Evolutionary conservation across 2,329 filamentous ascomycete genomes (phyloP), one percentile per base, ranked within the genome.

Genomic region (Xylariaceae sp.): DNA sequence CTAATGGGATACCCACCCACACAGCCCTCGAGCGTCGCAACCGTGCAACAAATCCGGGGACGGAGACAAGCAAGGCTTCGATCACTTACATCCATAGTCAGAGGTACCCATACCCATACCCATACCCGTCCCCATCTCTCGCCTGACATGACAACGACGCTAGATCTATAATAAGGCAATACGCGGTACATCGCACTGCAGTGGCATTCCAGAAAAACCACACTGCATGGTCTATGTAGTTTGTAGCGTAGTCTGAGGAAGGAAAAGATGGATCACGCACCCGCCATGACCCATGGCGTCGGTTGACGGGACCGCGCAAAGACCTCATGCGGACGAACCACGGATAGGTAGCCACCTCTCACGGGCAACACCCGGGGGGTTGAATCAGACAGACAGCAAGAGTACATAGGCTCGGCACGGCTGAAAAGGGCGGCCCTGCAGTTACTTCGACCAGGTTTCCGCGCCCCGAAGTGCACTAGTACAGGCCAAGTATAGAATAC

Each of bases 371-470:
- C 62, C 53, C 13, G 62, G 60, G 61, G 60, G 52, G 60, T 60
- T 60, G 37, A 10, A 42, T 7, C 8, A 6, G 48, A 6, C 17
- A 18, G 17, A 18, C 17, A 18, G 17, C 1, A 17, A 54, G 6
- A 30, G 23, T 30, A 30, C 23, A 17, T 58, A 57, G 52, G 48
- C 57, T 57, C 34, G 60, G 62, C 62, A 64, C 62, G 60, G 62
- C 62, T 64, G 62, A 64, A 60, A 56, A 58, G 18, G 55, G 62
- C 57, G 62, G 55, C 57, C 62, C 62, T 62, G 57, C 55, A 61
- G 56, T 47, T 10, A 60, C 48, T 39, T 62, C 55, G 59, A 59
- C 47, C 47, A 13, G 47, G 48, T 15, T 48, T 34, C 47, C 56
- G 10, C 59, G 61, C 59, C 51, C 37, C 45, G 47, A 30, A 30